Percentiles rank a stretch among this genome's conserved stretches.
These are phyloP conservation scores for Carex littledalei DNA, from an alignment of 176 grass and related monocot species.

Conservation along the genomic window DNA sequence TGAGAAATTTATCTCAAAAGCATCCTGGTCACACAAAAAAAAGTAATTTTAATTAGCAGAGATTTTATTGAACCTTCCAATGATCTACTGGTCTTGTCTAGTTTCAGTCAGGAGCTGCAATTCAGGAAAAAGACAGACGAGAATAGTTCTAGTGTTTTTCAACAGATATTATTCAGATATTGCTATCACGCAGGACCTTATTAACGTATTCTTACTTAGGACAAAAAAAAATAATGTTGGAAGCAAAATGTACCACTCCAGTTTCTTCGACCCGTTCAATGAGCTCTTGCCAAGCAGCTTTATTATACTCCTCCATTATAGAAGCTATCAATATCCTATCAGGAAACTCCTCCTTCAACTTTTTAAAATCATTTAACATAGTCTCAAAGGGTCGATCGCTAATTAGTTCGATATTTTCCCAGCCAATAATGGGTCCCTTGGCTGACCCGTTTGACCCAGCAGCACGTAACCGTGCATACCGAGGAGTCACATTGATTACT, in stretches of 20 bases:
- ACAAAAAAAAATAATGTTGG: not conserved
- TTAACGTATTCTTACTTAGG: not conserved
- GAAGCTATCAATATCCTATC: conserved; percentile 94
- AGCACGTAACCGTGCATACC: conserved; percentile 75
- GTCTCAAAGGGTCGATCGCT: conserved; percentile 87
- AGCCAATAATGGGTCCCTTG: conserved; percentile 85
- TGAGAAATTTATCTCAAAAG: conserved; percentile 98
- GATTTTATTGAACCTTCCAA: not conserved
- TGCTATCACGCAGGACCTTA: not conserved
- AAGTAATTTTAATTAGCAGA: not conserved
- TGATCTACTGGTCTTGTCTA: not conserved
- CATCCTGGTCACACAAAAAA: conserved; percentile 44
- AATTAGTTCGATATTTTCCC: conserved; percentile 98
- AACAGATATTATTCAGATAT: not conserved
- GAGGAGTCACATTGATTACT: conserved; percentile 96
- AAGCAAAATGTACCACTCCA: conserved; percentile 40
- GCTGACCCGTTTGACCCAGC: conserved; percentile 60
- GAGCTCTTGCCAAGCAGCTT: conserved; percentile 94
- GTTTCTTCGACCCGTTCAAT: conserved; percentile 88
- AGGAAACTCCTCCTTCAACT: conserved; percentile 86
- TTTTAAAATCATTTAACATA: conserved; percentile 91
- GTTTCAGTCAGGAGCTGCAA: not conserved
- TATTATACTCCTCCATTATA: conserved; percentile 98
- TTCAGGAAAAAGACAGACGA: not conserved
- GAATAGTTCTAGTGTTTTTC: not conserved